Base-by-base conservation (phyloP, 2,329 filamentous ascomycete species). In the Stylonectria norvegica region DNA sequence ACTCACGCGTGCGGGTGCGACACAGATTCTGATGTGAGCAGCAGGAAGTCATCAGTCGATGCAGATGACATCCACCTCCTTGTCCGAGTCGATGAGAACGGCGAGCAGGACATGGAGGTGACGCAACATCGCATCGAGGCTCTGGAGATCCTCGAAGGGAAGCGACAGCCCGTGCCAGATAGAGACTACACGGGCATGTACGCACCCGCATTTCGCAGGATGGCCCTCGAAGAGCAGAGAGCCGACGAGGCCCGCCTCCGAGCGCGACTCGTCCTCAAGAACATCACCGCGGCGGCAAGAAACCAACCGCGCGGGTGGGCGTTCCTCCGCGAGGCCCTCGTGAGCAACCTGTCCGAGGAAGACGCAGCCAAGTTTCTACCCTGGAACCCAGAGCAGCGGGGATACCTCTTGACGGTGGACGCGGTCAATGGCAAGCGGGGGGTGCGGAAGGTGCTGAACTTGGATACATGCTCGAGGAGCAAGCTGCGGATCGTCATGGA, bases 401-500 rank as follows among this genome's bases (percentile, higher is more conserved):
- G 42, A 4, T 41, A 17, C 12, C 20, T 29, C 31, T 29, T 45
- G 31, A 50, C 23, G 34, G 46, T 45, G 1, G 38, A 42, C 5
- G 18, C 38, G 10, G 17, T 37, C 25, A 16, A 23, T 11, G 33
- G 35, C 16, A 15, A n/a, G 22, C 22, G 29, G 11, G 22, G 15
- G 7, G 38, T 46, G 15, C 19, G 33, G 6, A 19, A 10, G 2
- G 10, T 14, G 10, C 33, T 28, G 2, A 41, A 44, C 18, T 27
- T 49, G 28, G 42, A 53, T 6, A 36, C 34, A 10, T 49, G 49
- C 20, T 39, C 47, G 14, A 33, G 19, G 35, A 22, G 11, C 4
- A 42, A 53, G 11, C 38, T 53, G 17, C 19, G 43, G 14, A 42
- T 30, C 19, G 37, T 49, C 15, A 32, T 61, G 38, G 9, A 27